Evolutionary conservation across 805 yeast species (phyloP), one percentile per base, ranked within the genome.

Genomic region (Jamesozyma spencerorum): DNA sequence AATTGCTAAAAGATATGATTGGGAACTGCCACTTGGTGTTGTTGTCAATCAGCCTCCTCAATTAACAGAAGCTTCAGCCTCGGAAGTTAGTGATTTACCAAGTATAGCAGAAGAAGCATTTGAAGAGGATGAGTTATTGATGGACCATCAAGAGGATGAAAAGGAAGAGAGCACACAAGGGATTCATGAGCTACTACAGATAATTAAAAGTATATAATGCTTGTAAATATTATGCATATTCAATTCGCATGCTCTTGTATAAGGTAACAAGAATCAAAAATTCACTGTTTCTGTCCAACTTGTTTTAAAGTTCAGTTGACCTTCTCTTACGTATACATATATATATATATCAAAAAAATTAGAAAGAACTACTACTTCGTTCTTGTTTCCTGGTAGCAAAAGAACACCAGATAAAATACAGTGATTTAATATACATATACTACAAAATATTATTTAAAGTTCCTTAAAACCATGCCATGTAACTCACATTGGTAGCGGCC

Each of bases 401-500:
- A 7, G 10, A 22, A 6, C 26, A 10, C 26, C 26, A 22, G 10
- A 10, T 22, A 22, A 22, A 22, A 7, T 22, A 22, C 26, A 22
- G 10, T 7, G 10, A 7, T 10, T 22, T 22, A 22, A 22, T 22
- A 22, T 22, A 22, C 26, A 22, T 22, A 22, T 22, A 22, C 10
- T 22, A 22, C 26, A 22, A 22, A 22, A 22, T 22, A 22, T 22
- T 7, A 22, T 7, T 22, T n/a, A n/a, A 22, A 22, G 10, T 10
- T 17, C 8, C 3, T 34, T 44, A 87, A 51, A 87, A 76, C 66
- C 86, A 92, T 1, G 98, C 92, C 95, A 92, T 85, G 87, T 95
- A 92, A 48, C 85, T 71, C 13, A 87, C 79, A 53, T 92, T 98
- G 5, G 94, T 81, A 40, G 85, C 78, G 13, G 97, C 97, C 51